A percentile compares a stretch with the other conserved stretches of the same genome.
Evolutionary conservation across 139 green algal genomes (phyloP).

Genomic region (Chlamydomonas eustigma): DNA sequence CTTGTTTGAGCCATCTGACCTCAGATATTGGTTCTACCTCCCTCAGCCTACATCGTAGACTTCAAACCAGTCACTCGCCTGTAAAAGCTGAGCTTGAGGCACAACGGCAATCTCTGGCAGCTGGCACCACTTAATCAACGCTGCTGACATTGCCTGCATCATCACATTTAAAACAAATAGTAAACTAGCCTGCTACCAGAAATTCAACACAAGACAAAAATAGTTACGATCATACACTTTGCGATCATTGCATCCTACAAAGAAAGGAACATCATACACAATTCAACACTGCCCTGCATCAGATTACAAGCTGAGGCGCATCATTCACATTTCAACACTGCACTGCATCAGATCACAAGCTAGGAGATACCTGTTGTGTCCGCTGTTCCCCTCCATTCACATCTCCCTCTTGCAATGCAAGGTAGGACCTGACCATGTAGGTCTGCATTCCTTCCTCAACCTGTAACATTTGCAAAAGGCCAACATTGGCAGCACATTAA

Average conservation of each 20-base stretch:
- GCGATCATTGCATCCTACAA: too few relatives aligned
- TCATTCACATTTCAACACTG: too few relatives aligned
- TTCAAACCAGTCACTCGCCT: conserved; percentile 17
- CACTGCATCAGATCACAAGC: too few relatives aligned
- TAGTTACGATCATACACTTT: too few relatives aligned
- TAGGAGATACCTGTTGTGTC: neutral
- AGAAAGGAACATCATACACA: too few relatives aligned
- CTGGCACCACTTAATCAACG: conserved; percentile 79
- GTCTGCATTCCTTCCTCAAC: conserved; percentile 65
- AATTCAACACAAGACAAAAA: too few relatives aligned
- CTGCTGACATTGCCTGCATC: conserved; percentile 47
- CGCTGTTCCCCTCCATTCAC: neutral
- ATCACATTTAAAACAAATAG: neutral
- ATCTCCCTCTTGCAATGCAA: conserved; percentile 62
- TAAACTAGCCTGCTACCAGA: too few relatives aligned
- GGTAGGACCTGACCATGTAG: conserved; percentile 71
- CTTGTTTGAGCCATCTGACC: too few relatives aligned
- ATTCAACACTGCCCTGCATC: too few relatives aligned
- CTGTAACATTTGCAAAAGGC: too few relatives aligned
- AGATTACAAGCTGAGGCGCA: too few relatives aligned
- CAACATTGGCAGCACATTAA: conserved; percentile 18
- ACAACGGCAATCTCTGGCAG: conserved; percentile 73
- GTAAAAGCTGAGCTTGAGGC: conserved; percentile 62
- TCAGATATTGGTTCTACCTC: too few relatives aligned
- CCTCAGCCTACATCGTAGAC: neutral